Base-by-base conservation (phyloP, 805 yeast genomes). In the Yarrowia deformans region DNA sequence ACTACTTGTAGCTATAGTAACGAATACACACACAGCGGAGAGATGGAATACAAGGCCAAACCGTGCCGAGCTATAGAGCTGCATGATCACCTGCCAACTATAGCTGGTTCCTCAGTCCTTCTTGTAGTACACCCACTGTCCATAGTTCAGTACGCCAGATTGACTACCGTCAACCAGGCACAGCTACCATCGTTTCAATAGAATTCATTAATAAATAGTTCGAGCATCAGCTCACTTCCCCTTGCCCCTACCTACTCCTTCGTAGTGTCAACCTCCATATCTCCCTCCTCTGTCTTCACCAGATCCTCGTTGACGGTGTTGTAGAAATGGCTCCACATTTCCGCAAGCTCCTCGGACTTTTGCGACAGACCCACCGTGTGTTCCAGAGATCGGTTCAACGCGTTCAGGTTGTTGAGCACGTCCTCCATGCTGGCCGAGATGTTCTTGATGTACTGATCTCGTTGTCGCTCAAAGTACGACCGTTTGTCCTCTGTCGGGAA, bases 341-440 rank as follows among this genome's bases (percentile, higher is more conserved):
- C 79, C 2, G 93, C 84, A 16, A 89, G 90, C 64, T 85, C 84
- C 69, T 89, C 90, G 73, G 90, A 90, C 70, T 89, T 93, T 74
- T 87, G 87, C 1, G 95, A 93, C 2, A 90, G 91, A 29, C 89
- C 88, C 16, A 89, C 83, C 2, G 88, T 84, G 52, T 85, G 87
- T 72, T 88, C 89, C 66, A 90, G 78, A 0, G 93, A 84, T 54
- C 91, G 81, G 75, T 90, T 90, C 70, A 90, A 79, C 23, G 87
- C 83, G 72, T 88, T 89, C 69, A 90, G 77, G 72, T 88, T 88
- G 73, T 85, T 82, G 66, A 89, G 80, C 8, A 89, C 89, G 0
- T 88, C 83, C 72, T 88, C 92, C 84, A 90, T 83, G 12, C 74
- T 77, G n/a, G 66, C 52, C 1, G 87, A 77, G 55, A 88, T 86